Conservation (phyloP, 2,329 filamentous ascomycete genomes). For the Chrysoporthe austroafricana region DNA sequence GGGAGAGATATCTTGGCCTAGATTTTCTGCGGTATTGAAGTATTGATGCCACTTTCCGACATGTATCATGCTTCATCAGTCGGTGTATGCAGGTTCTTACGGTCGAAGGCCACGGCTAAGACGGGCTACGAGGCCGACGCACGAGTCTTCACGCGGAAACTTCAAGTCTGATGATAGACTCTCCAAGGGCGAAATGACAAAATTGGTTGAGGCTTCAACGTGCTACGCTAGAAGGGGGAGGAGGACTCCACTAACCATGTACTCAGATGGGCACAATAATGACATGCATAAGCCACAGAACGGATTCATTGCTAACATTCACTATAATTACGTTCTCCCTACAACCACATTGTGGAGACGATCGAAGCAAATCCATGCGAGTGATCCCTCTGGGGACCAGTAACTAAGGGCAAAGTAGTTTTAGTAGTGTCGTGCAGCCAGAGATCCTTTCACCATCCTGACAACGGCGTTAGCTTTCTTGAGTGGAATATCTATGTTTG, state of each 20-base stretch:
- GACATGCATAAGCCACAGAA: background rate
- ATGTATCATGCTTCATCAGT: background rate
- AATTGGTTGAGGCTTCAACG: background rate
- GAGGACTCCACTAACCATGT: background rate
- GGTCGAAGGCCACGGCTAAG: background rate
- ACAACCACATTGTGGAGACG: background rate
- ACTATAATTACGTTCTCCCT: background rate
- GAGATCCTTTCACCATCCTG: background rate
- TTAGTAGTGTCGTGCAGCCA: too few species aligned
- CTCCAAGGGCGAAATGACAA: background rate
- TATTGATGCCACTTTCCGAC: background rate
- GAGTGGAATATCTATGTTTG: background rate
- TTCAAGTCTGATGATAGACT: background rate
- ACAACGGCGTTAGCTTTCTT: background rate
- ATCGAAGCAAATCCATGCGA: background rate
- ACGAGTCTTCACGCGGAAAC: background rate
- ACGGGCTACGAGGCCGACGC: background rate
- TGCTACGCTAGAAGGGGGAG: background rate
- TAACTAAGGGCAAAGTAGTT: background rate
- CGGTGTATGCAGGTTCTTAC: background rate
- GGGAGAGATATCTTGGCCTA: background rate
- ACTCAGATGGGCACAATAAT: background rate
- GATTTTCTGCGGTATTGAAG: background rate
- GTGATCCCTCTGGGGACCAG: background rate
- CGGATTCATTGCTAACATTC: background rate